Percentiles rank a stretch among this genome's conserved stretches.
Evolutionary conservation across 495 filamentous ascomycete genomes (phyloP).

Genomic region (Hyaloscypha bicolor): DNA sequence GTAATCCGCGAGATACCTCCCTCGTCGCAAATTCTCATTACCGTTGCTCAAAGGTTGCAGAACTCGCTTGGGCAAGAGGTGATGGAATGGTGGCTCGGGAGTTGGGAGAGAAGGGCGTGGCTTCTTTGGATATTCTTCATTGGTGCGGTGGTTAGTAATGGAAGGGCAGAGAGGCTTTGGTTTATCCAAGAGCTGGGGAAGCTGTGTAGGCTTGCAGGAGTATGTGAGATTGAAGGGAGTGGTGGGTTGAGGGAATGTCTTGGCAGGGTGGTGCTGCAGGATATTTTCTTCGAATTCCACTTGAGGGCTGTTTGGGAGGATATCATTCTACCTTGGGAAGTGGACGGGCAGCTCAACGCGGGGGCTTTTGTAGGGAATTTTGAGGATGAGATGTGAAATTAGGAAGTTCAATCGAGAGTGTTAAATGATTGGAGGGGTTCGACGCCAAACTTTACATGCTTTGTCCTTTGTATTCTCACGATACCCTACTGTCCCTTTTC

Average conservation of each 20-base stretch:
- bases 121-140: constrained; percentile 22
- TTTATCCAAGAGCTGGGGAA: background rate
- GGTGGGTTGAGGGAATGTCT: background rate
- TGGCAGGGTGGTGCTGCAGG: constrained; percentile 11
- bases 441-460: too few relatives aligned
- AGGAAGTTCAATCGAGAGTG: too few relatives aligned
- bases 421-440: too few relatives aligned
- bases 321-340: background rate
- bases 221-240: background rate
- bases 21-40: constrained; percentile 20
- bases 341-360: background rate
- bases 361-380: background rate
- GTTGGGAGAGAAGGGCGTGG: constrained; percentile 8
- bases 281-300: constrained; percentile 3
- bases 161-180: constrained; percentile 9
- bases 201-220: background rate
- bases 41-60: constrained; percentile 34
- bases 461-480: too few relatives aligned
- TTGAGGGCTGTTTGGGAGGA: constrained; percentile 5
- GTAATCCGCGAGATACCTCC: constrained; percentile 8
- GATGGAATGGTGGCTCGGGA: constrained; percentile 10
- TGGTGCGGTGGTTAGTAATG: constrained; percentile 6
- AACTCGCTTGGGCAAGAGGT: constrained; percentile 27
- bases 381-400: too few relatives aligned
- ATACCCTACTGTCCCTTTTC: too few relatives aligned